Conservation (phyloP, 495 filamentous ascomycete genomes). For the Sordaria brevicollis region DNA sequence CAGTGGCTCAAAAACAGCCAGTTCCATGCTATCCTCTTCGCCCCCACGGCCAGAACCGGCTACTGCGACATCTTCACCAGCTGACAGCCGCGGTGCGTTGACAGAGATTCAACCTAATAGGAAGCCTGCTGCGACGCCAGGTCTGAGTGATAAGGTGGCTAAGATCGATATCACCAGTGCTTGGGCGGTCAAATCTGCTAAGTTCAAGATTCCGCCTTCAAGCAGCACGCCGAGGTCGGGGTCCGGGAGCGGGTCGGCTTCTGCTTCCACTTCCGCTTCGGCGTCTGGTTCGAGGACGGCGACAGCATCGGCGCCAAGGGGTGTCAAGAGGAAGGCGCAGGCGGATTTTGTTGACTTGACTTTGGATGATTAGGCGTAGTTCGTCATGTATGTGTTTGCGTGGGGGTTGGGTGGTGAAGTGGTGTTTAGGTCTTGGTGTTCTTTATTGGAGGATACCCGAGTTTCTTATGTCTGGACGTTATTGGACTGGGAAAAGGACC, state of each 20-base stretch:
- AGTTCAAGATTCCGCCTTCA: neutral
- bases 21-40: neutral
- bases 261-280: too few species aligned
- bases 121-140: neutral
- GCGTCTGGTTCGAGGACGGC: too few species aligned
- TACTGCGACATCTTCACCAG: neutral
- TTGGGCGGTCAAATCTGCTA: neutral
- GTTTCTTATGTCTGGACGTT: too few species aligned
- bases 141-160: neutral
- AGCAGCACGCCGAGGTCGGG: neutral
- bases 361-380: constrained; percentile 1
- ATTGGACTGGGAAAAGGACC: too few species aligned
- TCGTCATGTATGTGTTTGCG: too few species aligned
- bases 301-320: too few species aligned
- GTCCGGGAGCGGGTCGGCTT: too few species aligned
- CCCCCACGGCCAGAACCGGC: neutral
- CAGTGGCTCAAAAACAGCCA: neutral
- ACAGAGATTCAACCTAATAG: neutral
- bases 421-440: too few species aligned
- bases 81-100: neutral
- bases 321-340: constrained; percentile 1
- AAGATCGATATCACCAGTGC: neutral
- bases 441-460: too few species aligned
- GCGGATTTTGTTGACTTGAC: constrained; percentile 11
- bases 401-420: too few species aligned